Percentiles rank a stretch among this genome's conserved stretches.
Conservation (phyloP, 441 rosid genomes). For the Metrosideros polymorpha region DNA sequence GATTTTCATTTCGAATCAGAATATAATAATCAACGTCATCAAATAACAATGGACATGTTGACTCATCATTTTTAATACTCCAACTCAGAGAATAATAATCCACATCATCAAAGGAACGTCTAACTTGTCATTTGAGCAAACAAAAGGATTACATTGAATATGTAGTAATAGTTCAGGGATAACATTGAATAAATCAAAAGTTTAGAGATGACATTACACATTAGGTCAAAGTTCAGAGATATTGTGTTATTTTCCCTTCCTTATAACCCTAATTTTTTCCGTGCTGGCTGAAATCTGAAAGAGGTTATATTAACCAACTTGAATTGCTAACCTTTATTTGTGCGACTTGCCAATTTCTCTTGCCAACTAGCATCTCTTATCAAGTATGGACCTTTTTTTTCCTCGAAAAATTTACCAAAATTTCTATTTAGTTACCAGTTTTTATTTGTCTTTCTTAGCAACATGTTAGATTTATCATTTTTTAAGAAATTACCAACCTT, state of each 20-base stretch:
- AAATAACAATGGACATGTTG: not conserved
- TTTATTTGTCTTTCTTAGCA: not conserved
- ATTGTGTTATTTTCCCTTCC: not conserved
- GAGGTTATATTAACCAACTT: not conserved
- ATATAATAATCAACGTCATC: no score
- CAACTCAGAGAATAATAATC: not conserved
- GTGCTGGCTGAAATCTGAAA: not conserved
- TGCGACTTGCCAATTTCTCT: not conserved
- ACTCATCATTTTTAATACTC: not conserved
- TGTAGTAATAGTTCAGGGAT: no score
- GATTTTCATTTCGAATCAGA: no score
- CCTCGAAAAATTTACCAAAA: not conserved
- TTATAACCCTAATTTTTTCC: not conserved
- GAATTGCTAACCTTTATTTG: not conserved
- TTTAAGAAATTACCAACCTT: not conserved
- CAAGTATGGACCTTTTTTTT: not conserved
- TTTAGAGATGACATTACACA: fast-evolving
- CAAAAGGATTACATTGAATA: not conserved
- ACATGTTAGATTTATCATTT: not conserved
- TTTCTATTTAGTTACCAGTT: not conserved
- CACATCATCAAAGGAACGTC: not conserved
- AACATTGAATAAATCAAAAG: not conserved
- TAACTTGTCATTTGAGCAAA: not conserved
- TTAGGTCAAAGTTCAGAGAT: not conserved
- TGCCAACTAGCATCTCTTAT: not conserved